phyloP scores from a whole-genome alignment of 345 rosid species.

The Populus deltoides region DNA sequence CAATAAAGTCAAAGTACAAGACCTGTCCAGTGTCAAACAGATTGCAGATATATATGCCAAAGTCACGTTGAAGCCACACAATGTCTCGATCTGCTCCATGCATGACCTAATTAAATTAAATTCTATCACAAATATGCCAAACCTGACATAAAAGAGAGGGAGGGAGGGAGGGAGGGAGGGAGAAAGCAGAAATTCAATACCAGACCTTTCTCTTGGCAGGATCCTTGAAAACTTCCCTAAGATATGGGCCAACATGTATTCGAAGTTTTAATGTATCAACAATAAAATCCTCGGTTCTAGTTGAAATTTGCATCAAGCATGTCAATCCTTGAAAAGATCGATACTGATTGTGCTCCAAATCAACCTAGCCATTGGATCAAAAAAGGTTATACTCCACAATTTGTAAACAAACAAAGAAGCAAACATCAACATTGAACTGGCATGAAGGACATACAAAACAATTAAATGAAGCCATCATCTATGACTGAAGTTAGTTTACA shows the following conservation, averaged over 20 bases:
- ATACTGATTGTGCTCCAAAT: slow-evolving; percentile 95
- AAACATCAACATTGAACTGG: neutral
- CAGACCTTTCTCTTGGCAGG: slow-evolving; percentile 84
- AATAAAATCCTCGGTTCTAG: slow-evolving; percentile 82
- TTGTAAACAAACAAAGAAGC: neutral
- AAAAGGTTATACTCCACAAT: neutral
- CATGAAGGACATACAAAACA: neutral
- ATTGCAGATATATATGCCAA: slow-evolving; percentile 93
- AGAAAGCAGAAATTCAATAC: neutral
- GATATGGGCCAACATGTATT: slow-evolving; percentile 73
- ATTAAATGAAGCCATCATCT: neutral
- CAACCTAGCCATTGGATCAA: slow-evolving; percentile 54
- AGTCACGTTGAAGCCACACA: slow-evolving; percentile 94
- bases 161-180: neutral
- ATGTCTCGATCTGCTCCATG: slow-evolving; percentile 98
- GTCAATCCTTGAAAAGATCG: slow-evolving; percentile 94
- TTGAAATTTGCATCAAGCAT: slow-evolving; percentile 96
- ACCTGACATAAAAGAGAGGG: neutral
- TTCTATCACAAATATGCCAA: slow-evolving; percentile 27
- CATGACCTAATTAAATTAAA: slow-evolving; percentile 63
- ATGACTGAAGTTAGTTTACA: neutral
- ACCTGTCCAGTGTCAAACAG: slow-evolving; percentile 99
- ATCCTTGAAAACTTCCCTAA: slow-evolving; percentile 87
- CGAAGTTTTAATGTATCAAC: slow-evolving; percentile 86
- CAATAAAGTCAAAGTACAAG: slow-evolving; percentile 4